Percentiles rank a stretch among this genome's conserved stretches.
Conservation (phyloP, 2,329 filamentous ascomycete species). For the Harringtonia lauricola region DNA sequence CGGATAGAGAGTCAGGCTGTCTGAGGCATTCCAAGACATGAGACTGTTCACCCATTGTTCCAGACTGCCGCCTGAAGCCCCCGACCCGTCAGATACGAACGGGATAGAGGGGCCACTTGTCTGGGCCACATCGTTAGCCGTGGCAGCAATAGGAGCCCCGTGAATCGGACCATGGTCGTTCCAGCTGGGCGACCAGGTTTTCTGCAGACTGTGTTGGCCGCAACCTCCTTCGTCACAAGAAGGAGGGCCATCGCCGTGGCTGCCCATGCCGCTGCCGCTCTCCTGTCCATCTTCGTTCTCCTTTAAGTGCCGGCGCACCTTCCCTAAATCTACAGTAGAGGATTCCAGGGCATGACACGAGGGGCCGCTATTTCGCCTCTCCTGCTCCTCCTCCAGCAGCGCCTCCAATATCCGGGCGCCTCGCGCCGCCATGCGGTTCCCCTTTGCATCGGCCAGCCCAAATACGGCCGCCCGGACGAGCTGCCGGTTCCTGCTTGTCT, state of each 20-base stretch:
- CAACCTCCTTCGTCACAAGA: no score
- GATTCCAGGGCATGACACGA: background rate
- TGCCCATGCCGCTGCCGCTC: no score
- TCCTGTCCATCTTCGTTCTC: no score
- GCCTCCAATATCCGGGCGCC: background rate
- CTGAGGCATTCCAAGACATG: background rate
- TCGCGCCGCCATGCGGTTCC: background rate
- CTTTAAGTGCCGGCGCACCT: no score
- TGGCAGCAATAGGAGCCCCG: no score
- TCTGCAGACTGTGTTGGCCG: no score
- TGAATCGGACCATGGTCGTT: no score
- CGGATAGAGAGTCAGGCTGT: background rate
- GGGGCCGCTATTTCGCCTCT: no score
- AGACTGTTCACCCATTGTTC: background rate
- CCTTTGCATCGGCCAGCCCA: background rate
- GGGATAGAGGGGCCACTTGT: background rate
- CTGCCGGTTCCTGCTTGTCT: background rate
- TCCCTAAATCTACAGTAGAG: no score
- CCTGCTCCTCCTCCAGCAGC: background rate
- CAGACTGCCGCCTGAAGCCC: background rate
- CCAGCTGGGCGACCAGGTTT: no score
- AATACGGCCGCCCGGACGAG: background rate
- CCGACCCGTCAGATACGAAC: background rate
- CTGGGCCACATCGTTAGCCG: background rate
- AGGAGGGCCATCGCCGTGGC: no score